A percentile compares a stretch with the other conserved stretches of the same genome.
These are phyloP conservation scores for Fonsecaea erecta DNA, from an alignment of 2,329 filamentous ascomycete genomes.

Conservation along the genomic window DNA sequence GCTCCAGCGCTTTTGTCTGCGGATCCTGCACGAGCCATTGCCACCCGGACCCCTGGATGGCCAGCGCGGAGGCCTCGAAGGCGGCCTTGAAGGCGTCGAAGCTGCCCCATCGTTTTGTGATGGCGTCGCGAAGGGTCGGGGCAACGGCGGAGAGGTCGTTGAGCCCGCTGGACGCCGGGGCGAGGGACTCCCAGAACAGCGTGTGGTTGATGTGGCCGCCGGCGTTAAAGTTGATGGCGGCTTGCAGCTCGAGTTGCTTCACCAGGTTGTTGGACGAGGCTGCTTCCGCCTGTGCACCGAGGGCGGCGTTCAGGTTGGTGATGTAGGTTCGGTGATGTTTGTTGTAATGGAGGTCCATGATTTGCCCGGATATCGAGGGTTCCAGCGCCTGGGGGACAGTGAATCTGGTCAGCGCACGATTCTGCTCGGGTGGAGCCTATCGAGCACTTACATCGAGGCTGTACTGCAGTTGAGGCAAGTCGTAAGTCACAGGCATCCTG, in stretches of 20 bases:
- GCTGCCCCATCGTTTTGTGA: constrained; percentile 70
- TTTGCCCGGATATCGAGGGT: constrained; percentile 73
- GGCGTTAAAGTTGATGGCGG: constrained; percentile 68
- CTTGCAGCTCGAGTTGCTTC: constrained; percentile 63
- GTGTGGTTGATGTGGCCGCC: constrained; percentile 68
- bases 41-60: constrained; percentile 84
- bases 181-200: constrained; percentile 77
- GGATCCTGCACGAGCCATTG: constrained; percentile 76
- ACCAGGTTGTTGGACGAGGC: constrained; percentile 59
- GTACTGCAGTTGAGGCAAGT: background rate
- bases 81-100: constrained; percentile 67
- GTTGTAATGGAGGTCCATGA: constrained; percentile 95
- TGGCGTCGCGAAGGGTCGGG: constrained; percentile 64
- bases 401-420: background rate
- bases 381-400: constrained; percentile 28
- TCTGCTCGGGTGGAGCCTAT: no score
- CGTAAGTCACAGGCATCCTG: background rate
- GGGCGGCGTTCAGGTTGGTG: constrained; percentile 80
- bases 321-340: constrained; percentile 96
- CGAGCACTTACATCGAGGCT: constrained; percentile 1
- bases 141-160: constrained; percentile 60
- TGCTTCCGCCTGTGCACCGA: constrained; percentile 70
- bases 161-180: constrained; percentile 63
- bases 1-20: constrained; percentile 59
- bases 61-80: constrained; percentile 69